A percentile compares a stretch with the other conserved stretches of the same genome.
phyloP scores from a whole-genome alignment of 1,284 basidiomycete genomes.

The Papiliotrema terrestris region DNA sequence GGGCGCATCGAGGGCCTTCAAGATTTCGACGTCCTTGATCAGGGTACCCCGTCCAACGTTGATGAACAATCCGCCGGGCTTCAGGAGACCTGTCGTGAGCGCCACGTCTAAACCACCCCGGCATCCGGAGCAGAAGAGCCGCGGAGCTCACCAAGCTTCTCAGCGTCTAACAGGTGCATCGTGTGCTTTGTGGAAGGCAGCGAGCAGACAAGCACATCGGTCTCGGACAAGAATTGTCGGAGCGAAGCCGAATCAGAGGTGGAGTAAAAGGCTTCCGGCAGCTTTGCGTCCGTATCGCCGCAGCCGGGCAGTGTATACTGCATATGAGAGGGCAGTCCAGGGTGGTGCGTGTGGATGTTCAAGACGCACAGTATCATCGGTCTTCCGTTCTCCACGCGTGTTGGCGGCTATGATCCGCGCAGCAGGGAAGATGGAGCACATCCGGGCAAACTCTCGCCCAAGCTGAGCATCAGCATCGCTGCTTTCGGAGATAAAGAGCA shows the following conservation, averaged over 20 bases:
- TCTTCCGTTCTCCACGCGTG: constrained; percentile 29
- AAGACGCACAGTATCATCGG: constrained; percentile 37
- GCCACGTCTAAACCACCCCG: background rate
- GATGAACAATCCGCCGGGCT: constrained; percentile 35
- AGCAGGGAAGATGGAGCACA: constrained; percentile 37
- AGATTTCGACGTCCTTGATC: constrained; percentile 26
- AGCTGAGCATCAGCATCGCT: background rate
- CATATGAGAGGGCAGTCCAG: constrained; percentile 40
- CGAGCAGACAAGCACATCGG: constrained; percentile 40
- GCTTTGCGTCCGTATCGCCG: background rate
- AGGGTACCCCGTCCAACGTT: constrained; percentile 45
- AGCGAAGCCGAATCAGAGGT: constrained; percentile 32
- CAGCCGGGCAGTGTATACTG: constrained; percentile 22
- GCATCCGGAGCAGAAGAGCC: no score
- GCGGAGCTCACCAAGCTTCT: constrained; percentile 33
- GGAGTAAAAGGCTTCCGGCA: constrained; percentile 23
- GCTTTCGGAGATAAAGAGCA: constrained; percentile 4
- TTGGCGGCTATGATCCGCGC: constrained; percentile 46
- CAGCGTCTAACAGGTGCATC: constrained; percentile 26
- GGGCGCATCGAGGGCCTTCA: constrained; percentile 23
- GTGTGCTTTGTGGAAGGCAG: constrained; percentile 42
- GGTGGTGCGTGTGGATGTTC: no score
- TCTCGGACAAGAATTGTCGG: constrained; percentile 28
- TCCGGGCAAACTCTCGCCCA: background rate
- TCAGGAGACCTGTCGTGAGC: constrained; percentile 19